Percentiles rank a stretch among this genome's conserved stretches.
phyloP scores from a whole-genome alignment of 805 yeast species.

The Wickerhamiella shivajii region DNA sequence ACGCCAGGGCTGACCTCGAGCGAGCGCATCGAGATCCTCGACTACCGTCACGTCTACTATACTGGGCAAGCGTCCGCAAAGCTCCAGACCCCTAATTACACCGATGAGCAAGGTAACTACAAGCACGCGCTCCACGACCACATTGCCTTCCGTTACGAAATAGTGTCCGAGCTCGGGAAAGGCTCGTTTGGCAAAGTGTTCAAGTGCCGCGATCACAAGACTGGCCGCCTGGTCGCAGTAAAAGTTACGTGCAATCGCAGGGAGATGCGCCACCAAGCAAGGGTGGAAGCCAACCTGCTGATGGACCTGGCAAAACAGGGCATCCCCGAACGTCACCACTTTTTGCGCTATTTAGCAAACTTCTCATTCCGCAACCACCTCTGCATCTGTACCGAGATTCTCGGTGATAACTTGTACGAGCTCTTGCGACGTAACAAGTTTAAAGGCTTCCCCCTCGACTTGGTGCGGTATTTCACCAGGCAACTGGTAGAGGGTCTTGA shows the following conservation, averaged over 20 bases:
- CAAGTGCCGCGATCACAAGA: slow-evolving; percentile 52
- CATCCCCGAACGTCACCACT: slow-evolving; percentile 23
- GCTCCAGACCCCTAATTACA: slow-evolving; percentile 15
- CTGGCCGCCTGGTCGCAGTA: slow-evolving; percentile 45
- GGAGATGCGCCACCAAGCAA: slow-evolving; percentile 63
- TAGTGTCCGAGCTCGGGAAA: slow-evolving; percentile 44
- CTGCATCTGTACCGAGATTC: slow-evolving; percentile 63
- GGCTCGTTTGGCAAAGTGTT: slow-evolving; percentile 76
- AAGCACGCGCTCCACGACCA: slow-evolving; percentile 46
- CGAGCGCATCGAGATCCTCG: slow-evolving; percentile 46
- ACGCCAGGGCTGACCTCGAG: slow-evolving; percentile 30
- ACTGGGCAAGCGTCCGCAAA: slow-evolving; percentile 28
- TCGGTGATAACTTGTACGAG: slow-evolving; percentile 56
- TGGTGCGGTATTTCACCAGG: slow-evolving; percentile 30
- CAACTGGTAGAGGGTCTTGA: slow-evolving; percentile 47
- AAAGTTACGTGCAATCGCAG: slow-evolving; percentile 63
- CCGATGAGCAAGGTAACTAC: slow-evolving; percentile 49
- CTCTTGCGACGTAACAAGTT: slow-evolving; percentile 26
- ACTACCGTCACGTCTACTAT: slow-evolving; percentile 36
- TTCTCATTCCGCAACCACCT: slow-evolving; percentile 71
- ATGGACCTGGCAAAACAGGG: slow-evolving; percentile 31
- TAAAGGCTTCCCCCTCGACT: slow-evolving; percentile 23
- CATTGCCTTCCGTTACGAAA: slow-evolving; percentile 58
- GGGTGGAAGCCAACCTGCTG: slow-evolving; percentile 57
- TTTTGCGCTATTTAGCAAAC: slow-evolving; percentile 49